Evolutionary conservation across 2,329 filamentous ascomycete species (phyloP), one percentile per base, ranked within the genome.

Genomic region (Albifimbria verrucaria): DNA sequence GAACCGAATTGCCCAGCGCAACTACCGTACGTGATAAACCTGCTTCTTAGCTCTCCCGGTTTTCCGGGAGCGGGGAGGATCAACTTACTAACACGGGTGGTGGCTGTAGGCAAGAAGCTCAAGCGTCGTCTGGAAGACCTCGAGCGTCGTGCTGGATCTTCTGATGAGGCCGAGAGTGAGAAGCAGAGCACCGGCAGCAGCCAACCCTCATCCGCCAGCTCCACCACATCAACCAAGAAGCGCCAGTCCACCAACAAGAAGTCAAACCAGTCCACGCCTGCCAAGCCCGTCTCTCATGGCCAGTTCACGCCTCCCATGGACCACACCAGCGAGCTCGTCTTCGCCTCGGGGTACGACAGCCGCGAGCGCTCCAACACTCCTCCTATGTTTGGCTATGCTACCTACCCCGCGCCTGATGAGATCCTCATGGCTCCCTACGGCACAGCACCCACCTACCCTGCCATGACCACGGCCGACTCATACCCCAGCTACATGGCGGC

Each of bases 1-100:
- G 76, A 97, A 97, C 77, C 87, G 93, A 63, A 97, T 97, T 80
- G 93, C 93, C 62, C 93, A 97, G 76, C 88, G 92, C 66, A 96
- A 96, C 78, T 97, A 97, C 77, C 92, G 92, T 96, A 79, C 70
- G 86, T 81, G 25, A 10, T 49, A n/a, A 44, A 42, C 20, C n/a
- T 20, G 20, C 7, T 18, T 47, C 43, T 43, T 43, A 28, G 46
- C 22, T n/a, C 21, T 32, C 23, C 21, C 17, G 24, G 12, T 22
- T 11, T 45, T 47, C 44, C 7, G 44, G 28, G 32, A n/a, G n/a
- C n/a, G n/a, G n/a, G n/a, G n/a, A n/a, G 18, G 28, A 23, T 9
- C 5, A n/a, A 7, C n/a, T 11, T 36, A 41, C 56, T 60, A 42
- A 62, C 55, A 55, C 47, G 12, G 1, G 20, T 52, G 21, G 21